Conservation (phyloP, 257 asterid genomes). For the Solanum rostratum region DNA sequence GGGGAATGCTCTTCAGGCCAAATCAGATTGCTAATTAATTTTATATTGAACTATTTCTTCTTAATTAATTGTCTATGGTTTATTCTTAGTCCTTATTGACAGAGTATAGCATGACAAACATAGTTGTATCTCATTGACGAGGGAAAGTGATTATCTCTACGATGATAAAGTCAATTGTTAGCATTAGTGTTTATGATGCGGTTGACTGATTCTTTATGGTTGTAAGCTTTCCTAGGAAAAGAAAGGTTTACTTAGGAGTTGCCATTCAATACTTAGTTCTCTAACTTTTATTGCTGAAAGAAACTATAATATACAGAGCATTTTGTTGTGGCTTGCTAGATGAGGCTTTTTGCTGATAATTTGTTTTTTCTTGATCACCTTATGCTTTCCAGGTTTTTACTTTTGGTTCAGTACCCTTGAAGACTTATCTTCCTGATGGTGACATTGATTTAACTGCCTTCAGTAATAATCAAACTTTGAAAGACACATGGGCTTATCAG, state of each 20-base stretch:
- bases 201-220: background rate
- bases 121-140: background rate
- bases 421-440: conserved; percentile 72
- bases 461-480: conserved; percentile 18
- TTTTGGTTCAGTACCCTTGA: conserved; percentile 68
- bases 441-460: conserved; percentile 69
- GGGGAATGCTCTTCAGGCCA: conserved; percentile 66
- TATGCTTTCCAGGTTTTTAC: conserved; percentile 43
- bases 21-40: conserved; percentile 18
- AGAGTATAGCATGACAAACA: background rate
- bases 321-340: background rate
- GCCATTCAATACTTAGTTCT: background rate
- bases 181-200: background rate
- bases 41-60: background rate
- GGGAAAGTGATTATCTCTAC: background rate
- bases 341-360: background rate
- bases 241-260: background rate
- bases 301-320: background rate
- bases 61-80: background rate
- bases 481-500: conserved; percentile 18
- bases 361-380: background rate
- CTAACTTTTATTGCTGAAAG: background rate
- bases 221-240: background rate
- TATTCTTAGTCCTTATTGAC: background rate
- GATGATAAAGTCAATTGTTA: background rate